Base-by-base conservation (phyloP, 805 yeast genomes). In the Maudiozyma pseudohumilis region DNA sequence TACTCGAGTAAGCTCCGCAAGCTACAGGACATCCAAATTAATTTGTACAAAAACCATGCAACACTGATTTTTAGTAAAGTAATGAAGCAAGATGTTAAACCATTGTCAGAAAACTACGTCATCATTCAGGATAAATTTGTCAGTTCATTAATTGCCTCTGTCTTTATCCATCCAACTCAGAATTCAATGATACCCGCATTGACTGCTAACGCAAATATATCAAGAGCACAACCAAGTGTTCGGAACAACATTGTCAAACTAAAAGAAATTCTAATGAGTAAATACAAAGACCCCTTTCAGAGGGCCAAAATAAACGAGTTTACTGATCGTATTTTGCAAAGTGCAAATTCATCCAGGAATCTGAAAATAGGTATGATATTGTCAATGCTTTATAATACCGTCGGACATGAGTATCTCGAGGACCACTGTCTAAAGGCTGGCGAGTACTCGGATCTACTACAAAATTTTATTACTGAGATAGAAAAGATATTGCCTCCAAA, bases 61-160 rank as follows among this genome's bases (percentile, higher is more conserved):
- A 52, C 50, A 15, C 41, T 58, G 47, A 50, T 55, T 11, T 52
- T 53, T 32, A 55, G 54, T 31, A 46, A 50, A 32, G 50, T 50
- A 4, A 50, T 54, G 50, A 54, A 54, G 41, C 48, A 57, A 27
- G 60, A 58, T 29, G 53, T 58, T 9, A 55, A 58, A 41, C 59
- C 61, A 5, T 36, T 56, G 17, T 54, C 61, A 5, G 63, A 55
- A 35, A 54, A 54, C 35, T 56, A 49, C 31, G 47, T 50, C n/a
- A 43, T 58, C 5, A 42, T 51, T 7, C 55, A 54, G 29, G 61
- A 58, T 43, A 49, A 41, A 20, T 55, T 54, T 32, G 32, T 56
- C n/a, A 48, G 56, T 15, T 40, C 50, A 2, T 38, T 55, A 16
- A 43, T 56, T 18, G 51, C 61, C 3, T 52, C 61, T 2, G 44